Percentiles rank a stretch among this genome's conserved stretches.
phyloP scores from a whole-genome alignment of 2,329 filamentous ascomycete species.

The Penicillium sp. region DNA sequence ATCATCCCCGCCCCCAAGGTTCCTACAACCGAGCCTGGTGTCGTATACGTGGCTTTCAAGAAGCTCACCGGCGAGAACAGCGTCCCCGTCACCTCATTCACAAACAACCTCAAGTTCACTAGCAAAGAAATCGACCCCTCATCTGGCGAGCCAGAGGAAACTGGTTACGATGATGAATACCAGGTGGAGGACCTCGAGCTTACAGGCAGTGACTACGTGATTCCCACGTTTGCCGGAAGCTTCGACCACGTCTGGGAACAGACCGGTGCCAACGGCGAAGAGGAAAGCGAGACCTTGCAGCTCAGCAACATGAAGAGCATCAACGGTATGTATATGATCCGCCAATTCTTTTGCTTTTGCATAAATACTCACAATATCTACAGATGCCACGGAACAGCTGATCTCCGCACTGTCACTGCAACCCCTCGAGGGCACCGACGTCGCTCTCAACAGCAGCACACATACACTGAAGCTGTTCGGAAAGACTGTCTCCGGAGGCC shows the following conservation, averaged over 20 bases:
- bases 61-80: constrained; percentile 73
- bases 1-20: constrained; percentile 87
- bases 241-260: constrained; percentile 97
- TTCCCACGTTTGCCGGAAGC: constrained; percentile 90
- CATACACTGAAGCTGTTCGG: constrained; percentile 95
- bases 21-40: constrained; percentile 81
- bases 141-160: constrained; percentile 88
- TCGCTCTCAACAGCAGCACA: constrained; percentile 82
- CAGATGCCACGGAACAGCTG: constrained; percentile 91
- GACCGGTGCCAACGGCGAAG: constrained; percentile 82
- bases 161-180: constrained; percentile 96
- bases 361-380: constrained; percentile 27
- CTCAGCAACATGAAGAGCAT: constrained; percentile 88
- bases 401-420: constrained; percentile 85
- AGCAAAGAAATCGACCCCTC: constrained; percentile 97
- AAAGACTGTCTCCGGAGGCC: constrained; percentile 88
- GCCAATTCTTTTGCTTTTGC: constrained; percentile 1
- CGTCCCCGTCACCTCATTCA: constrained; percentile 80
- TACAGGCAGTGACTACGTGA: constrained; percentile 86
- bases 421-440: constrained; percentile 89
- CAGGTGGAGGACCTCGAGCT: constrained; percentile 93
- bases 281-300: constrained; percentile 88
- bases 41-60: constrained; percentile 93
- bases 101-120: constrained; percentile 93
- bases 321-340: constrained; percentile 64